A percentile compares a stretch with the other conserved stretches of the same genome.
Evolutionary conservation across 2,329 filamentous ascomycete genomes (phyloP).

Genomic region (Penicillium sp.): DNA sequence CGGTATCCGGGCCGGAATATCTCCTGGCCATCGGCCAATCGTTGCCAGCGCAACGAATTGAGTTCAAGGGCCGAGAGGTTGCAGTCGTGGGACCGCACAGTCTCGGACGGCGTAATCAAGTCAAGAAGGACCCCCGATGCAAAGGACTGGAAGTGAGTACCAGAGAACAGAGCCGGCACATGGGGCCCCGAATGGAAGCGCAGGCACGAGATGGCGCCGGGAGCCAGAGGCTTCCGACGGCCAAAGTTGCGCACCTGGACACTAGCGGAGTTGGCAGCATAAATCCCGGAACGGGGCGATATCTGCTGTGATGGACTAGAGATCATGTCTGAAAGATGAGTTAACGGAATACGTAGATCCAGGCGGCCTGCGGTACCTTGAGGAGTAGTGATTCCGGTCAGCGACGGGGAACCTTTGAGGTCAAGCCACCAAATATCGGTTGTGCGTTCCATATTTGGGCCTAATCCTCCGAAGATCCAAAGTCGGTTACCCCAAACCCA

Average conservation of each 20-base stretch:
- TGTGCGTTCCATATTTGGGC: conserved; percentile 93
- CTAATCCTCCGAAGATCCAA: conserved; percentile 94
- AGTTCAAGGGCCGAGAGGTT: conserved; percentile 87
- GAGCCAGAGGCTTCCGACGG: conserved; percentile 59
- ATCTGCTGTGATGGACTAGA: conserved; percentile 37
- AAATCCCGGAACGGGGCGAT: conserved; percentile 48
- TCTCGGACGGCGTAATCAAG: conserved; percentile 87
- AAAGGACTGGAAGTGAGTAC: conserved; percentile 93
- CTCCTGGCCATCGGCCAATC: conserved; percentile 88
- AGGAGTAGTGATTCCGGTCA: conserved; percentile 64
- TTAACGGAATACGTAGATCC: conserved; percentile 31
- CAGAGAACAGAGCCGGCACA: conserved; percentile 82
- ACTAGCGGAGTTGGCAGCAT: conserved; percentile 69
- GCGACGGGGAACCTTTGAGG: conserved; percentile 82
- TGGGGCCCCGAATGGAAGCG: conserved; percentile 86
- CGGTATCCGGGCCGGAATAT: conserved; percentile 89
- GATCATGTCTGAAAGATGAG: conserved; percentile 39
- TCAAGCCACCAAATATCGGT: conserved; percentile 98
- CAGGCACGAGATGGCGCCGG: conserved; percentile 82
- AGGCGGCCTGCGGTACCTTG: conserved; percentile 51
- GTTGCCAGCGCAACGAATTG: conserved; percentile 86
- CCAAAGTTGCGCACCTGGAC: conserved; percentile 56
- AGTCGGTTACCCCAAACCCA: conserved; percentile 91
- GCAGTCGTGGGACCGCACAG: conserved; percentile 81
- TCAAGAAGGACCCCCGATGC: conserved; percentile 90